phyloP scores from a whole-genome alignment of 805 yeast genomes.

The Candida argentea region DNA sequence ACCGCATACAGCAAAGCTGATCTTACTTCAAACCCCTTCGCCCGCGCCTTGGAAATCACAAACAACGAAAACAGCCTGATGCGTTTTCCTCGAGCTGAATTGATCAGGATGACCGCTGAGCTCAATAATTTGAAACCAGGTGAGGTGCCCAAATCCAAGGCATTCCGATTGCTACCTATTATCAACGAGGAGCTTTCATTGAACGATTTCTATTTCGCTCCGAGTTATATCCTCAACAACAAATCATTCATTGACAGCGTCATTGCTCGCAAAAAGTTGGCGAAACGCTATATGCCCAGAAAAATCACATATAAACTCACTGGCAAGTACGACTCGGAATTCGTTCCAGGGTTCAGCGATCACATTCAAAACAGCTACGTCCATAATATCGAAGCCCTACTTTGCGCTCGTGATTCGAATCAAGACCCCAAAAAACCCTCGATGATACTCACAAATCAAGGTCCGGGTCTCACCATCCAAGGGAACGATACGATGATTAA shows the following conservation, averaged over 20 bases:
- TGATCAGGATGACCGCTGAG: constrained; percentile 11
- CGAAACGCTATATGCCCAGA: constrained; percentile 14
- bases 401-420: too few relatives aligned
- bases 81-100: constrained; percentile 20
- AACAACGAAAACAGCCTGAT: constrained; percentile 13
- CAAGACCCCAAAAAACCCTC: too few relatives aligned
- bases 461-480: too few relatives aligned
- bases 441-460: too few relatives aligned
- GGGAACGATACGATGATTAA: too few relatives aligned
- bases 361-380: constrained; percentile 6
- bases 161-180: constrained; percentile 5
- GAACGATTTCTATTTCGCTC: constrained; percentile 7
- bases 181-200: constrained; percentile 2
- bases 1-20: constrained; percentile 10
- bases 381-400: constrained; percentile 7
- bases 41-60: constrained; percentile 13
- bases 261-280: constrained; percentile 9
- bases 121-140: neutral
- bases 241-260: constrained; percentile 11
- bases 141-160: neutral
- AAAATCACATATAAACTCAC: constrained; percentile 11
- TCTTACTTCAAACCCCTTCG: constrained; percentile 19
- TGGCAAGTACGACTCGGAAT: constrained; percentile 3
- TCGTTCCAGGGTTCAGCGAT: constrained; percentile 6
- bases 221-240: constrained; percentile 18